Evolutionary conservation across 164 flowering plant species (phyloP).

Genomic region (Platanus orientalis): DNA sequence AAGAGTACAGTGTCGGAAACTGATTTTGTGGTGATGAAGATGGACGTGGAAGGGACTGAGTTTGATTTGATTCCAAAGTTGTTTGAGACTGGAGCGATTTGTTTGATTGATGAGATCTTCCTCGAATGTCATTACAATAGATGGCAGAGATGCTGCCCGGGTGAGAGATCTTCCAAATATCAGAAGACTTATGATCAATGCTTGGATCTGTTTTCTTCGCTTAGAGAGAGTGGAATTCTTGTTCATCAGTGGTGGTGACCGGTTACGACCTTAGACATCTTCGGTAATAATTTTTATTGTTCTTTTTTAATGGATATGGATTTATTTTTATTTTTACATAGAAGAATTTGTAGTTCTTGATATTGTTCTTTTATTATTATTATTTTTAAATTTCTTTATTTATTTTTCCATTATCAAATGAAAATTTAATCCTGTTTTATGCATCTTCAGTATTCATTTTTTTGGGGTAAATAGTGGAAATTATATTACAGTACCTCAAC

Average conservation of each 20-base stretch:
- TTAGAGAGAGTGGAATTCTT: constrained; percentile 78
- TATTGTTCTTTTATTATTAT: no score
- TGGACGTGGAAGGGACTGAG: constrained; percentile 99
- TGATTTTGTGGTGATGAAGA: constrained; percentile 97
- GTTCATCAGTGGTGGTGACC: constrained; percentile 98
- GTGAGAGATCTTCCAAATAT: constrained; percentile 76
- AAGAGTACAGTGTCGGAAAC: constrained; percentile 66
- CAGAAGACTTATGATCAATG: constrained; percentile 81
- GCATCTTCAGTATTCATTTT: no score
- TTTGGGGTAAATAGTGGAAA: no score
- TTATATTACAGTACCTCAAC: no score
- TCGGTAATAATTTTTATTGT: no score
- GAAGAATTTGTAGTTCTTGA: no score
- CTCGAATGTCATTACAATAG: constrained; percentile 97
- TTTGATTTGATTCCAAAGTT: constrained; percentile 87
- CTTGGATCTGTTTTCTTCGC: constrained; percentile 73
- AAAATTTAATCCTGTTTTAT: no score
- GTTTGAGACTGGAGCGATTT: constrained; percentile 86
- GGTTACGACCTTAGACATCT: constrained; percentile 3
- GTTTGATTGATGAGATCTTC: constrained; percentile 91
- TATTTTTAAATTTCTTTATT: no score
- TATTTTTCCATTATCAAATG: no score
- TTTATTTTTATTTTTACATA: no score
- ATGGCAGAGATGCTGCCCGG: constrained; percentile 97
- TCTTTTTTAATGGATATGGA: no score